Conservation (phyloP, 2,329 filamentous ascomycete genomes). For the Trichoderma breve region DNA sequence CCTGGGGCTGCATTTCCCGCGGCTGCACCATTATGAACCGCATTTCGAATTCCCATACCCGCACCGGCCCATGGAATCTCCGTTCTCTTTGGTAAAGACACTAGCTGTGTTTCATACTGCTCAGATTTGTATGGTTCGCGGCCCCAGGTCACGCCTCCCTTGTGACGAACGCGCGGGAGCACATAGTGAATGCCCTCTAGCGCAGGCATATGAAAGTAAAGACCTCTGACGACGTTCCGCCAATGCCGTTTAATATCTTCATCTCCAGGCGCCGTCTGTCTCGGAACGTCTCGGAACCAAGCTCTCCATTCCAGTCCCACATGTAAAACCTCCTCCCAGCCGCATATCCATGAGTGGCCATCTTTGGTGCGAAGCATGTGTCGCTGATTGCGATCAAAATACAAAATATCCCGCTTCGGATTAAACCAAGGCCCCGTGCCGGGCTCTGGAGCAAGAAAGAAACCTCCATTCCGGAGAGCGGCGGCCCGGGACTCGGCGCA, state of each 20-base stretch:
- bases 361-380: conserved; percentile 22
- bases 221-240: conserved; percentile 22
- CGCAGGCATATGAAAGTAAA: conserved; percentile 28
- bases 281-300: conserved; percentile 29
- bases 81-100: conserved; percentile 24
- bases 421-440: conserved; percentile 29
- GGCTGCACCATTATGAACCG: neutral
- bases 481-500: conserved; percentile 31
- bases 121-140: conserved; percentile 29
- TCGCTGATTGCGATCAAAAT: conserved; percentile 31
- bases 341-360: conserved; percentile 19
- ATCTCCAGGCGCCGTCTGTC: conserved; percentile 21
- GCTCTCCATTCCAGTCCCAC: conserved; percentile 33
- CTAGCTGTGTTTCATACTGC: conserved; percentile 23
- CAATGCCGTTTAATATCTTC: conserved; percentile 27
- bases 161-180: conserved; percentile 28
- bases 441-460: conserved; percentile 21
- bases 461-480: conserved; percentile 29
- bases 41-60: neutral
- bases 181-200: conserved; percentile 30
- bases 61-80: conserved; percentile 29
- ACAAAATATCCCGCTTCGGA: conserved; percentile 30
- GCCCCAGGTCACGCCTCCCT: conserved; percentile 29
- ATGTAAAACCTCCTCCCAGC: conserved; percentile 29
- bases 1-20: neutral